phyloP scores from a whole-genome alignment of 148 eudicot species.

The Rhododendron williamsianum region DNA sequence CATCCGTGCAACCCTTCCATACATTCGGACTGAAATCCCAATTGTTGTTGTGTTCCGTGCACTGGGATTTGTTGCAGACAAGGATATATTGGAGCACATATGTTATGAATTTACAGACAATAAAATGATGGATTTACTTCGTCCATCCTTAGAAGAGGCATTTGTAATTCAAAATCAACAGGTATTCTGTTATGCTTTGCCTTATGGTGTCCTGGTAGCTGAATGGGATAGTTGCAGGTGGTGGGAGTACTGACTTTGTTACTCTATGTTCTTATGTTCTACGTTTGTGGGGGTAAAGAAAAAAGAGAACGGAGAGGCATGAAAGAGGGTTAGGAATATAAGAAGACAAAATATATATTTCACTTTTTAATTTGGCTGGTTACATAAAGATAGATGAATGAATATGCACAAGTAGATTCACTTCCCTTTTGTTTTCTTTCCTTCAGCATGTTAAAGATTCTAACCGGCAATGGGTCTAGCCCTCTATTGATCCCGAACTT shows the following conservation, averaged over 20 bases:
- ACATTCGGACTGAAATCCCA: slow-evolving; percentile 77
- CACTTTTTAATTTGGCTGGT: not conserved
- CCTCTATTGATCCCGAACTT: not conserved
- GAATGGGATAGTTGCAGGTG: not conserved
- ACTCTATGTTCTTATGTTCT: not conserved
- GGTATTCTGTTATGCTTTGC: slow-evolving; percentile 15
- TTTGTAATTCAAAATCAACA: slow-evolving; percentile 67
- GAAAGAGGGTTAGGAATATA: not conserved
- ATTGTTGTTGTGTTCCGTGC: slow-evolving; percentile 63
- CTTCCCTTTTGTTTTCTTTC: not conserved
- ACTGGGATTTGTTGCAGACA: slow-evolving; percentile 64
- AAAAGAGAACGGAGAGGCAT: not conserved
- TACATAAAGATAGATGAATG: not conserved
- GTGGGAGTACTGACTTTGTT: not conserved
- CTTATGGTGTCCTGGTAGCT: not conserved
- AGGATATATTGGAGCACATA: slow-evolving; percentile 62
- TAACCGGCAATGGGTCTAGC: not conserved
- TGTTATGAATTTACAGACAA: slow-evolving; percentile 55
- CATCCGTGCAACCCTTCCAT: slow-evolving; percentile 89
- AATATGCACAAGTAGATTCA: not conserved
- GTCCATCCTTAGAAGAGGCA: slow-evolving; percentile 62
- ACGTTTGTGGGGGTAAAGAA: not conserved
- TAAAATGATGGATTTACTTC: slow-evolving; percentile 60
- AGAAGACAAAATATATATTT: not conserved
- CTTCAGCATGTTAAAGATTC: not conserved